phyloP scores from a whole-genome alignment of 208 protist species.

The Sergeia podlipaevii region DNA sequence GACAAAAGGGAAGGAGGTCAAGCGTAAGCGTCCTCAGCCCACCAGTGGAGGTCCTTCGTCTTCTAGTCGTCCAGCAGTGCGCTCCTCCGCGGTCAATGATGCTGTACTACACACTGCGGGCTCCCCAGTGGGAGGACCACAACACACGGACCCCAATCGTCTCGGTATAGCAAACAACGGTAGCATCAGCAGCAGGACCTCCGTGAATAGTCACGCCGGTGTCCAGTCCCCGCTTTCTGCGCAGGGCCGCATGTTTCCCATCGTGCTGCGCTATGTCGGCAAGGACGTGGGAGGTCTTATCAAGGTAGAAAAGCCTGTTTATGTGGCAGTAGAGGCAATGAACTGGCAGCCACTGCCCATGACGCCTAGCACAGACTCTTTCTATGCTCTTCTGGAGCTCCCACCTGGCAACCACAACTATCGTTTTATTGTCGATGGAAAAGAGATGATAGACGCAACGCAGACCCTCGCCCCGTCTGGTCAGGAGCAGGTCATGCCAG shows the following conservation, averaged over 20 bases:
- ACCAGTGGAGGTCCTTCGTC: not conserved
- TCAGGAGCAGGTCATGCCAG: not conserved
- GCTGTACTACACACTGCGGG: constrained; percentile 23
- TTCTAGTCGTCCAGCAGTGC: constrained; percentile 15
- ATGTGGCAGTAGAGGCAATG: constrained; percentile 61
- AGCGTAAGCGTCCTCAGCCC: constrained; percentile 13
- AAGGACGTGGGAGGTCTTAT: constrained; percentile 52
- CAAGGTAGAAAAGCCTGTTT: constrained; percentile 31
- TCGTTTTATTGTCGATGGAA: constrained; percentile 70
- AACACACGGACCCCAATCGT: constrained; percentile 9
- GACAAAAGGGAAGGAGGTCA: constrained; percentile 55
- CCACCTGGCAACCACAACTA: constrained; percentile 75
- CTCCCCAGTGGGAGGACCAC: not conserved
- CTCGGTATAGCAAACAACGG: not conserved
- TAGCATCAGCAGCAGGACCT: constrained; percentile 8
- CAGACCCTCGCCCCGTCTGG: constrained; percentile 48
- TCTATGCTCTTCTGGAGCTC: constrained; percentile 81
- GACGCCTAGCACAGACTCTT: constrained; percentile 80
- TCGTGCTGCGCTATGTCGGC: constrained; percentile 76
- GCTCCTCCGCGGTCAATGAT: constrained; percentile 33
- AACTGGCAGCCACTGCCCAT: constrained; percentile 74
- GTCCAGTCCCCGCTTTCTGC: too few relatives aligned
- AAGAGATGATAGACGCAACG: constrained; percentile 66
- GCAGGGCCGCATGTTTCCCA: constrained; percentile 41
- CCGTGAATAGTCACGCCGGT: not conserved